Base-by-base conservation (phyloP, 2,329 filamentous ascomycete genomes). In the Clarireedia sp. region DNA sequence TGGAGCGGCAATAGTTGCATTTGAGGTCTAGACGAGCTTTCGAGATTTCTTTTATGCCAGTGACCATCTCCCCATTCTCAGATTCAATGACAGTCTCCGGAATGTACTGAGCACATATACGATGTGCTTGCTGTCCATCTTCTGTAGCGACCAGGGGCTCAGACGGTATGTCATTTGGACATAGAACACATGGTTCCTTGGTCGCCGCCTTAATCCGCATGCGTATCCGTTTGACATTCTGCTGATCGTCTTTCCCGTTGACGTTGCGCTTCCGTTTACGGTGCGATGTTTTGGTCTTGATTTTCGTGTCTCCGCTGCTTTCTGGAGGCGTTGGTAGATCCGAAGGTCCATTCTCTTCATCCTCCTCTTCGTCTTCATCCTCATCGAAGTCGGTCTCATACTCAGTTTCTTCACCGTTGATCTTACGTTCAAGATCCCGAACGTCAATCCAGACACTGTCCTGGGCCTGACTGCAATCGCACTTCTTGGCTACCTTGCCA, bases 371-470 rank as follows among this genome's bases (percentile, higher is more conserved):
- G 1, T 87, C 83, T 6, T 85, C 82, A 2, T 87, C 86, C 2
- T 86, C 84, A 29, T 87, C 84, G 38, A 89, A 86, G 0, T 85
- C 87, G 63, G 90, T 86, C 67, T 91, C 87, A 63, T 88, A 89
- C 63, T 90, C 89, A 5, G 89, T 89, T 56, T 89, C 86, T 69
- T 97, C 91, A 44, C 94, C 94, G 51, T 91, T 83, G 47, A 97
- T 74, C 70, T 95, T 96, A 59, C 94, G 89, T 72, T 99, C 90
- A 56, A 99, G 95, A 66, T 96, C 94, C 57, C 89, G 85, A 3
- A 97, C 90, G 67, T 99, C 91, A 52, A 99, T 90, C 91, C 95
- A 99, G 3, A 99, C 94, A 66, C 92, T 97, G 74, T 99, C 94
- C 58, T 95, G 85, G 62, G 96, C 91, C 57, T 94, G 82, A 65